A percentile compares a stretch with the other conserved stretches of the same genome.
Evolutionary conservation across 2,329 filamentous ascomycete species (phyloP).

Genomic region (Ceratocystis huliohia): DNA sequence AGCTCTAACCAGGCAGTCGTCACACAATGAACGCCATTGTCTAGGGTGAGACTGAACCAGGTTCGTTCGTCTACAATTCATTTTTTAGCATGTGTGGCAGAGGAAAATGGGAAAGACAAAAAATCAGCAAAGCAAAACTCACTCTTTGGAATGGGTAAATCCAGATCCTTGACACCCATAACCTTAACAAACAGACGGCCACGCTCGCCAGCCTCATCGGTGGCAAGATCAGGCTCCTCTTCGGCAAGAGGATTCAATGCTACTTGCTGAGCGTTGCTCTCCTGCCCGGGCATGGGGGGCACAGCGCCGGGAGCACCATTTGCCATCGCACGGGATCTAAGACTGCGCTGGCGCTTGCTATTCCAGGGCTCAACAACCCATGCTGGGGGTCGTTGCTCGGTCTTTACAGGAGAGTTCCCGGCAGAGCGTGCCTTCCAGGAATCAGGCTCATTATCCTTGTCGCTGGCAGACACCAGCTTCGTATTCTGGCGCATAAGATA

Average conservation of each 20-base stretch:
- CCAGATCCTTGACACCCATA: constrained; percentile 92
- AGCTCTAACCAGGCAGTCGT: constrained; percentile 93
- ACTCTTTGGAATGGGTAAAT: constrained; percentile 83
- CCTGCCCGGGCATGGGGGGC: constrained; percentile 76
- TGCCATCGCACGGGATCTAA: constrained; percentile 32
- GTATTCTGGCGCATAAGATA: constrained; percentile 99
- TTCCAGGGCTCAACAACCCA: constrained; percentile 99
- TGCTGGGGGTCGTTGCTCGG: constrained; percentile 63
- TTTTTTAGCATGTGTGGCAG: constrained; percentile 23
- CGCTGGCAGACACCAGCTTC: constrained; percentile 87
- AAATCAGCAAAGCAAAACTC: constrained; percentile 32
- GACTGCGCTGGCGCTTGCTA: constrained; percentile 56
- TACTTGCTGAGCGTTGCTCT: constrained; percentile 53
- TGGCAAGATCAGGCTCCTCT: constrained; percentile 48
- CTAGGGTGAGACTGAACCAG: constrained; percentile 92
- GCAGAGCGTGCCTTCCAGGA: constrained; percentile 44
- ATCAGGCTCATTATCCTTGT: constrained; percentile 49
- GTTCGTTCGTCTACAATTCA: constrained; percentile 59
- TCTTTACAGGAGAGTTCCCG: constrained; percentile 58
- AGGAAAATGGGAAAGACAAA: background rate
- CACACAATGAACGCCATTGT: constrained; percentile 95
- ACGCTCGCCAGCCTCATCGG: constrained; percentile 71
- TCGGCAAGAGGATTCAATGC: constrained; percentile 56
- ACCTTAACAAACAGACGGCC: constrained; percentile 95
- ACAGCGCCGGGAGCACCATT: constrained; percentile 44